Evolutionary conservation across 2,329 filamentous ascomycete genomes (phyloP).

Genomic region (Venturia nashicola): DNA sequence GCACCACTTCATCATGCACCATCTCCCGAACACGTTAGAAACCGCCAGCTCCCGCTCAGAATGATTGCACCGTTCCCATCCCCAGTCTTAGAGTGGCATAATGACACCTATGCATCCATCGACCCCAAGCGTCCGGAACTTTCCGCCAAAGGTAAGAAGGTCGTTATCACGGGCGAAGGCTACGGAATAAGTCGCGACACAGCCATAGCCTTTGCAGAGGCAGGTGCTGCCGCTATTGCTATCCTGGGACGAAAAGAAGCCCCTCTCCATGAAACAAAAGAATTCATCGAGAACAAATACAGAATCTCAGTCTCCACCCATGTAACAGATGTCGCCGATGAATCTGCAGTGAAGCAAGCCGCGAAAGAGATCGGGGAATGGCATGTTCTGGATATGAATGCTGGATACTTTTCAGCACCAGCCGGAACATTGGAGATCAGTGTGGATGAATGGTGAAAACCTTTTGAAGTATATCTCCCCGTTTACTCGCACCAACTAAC

Average conservation of each 20-base stretch:
- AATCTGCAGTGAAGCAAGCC: conserved; percentile 1
- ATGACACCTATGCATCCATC: conserved; percentile 23
- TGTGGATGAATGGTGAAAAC: conserved; percentile 1
- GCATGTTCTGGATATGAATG: conserved; percentile 6
- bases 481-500: too few relatives aligned
- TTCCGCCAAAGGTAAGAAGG: conserved; percentile 26
- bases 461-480: background rate
- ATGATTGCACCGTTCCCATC: conserved; percentile 3
- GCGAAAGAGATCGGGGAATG: conserved; percentile 6
- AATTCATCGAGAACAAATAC: conserved; percentile 5
- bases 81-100: conserved; percentile 19
- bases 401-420: background rate
- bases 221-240: conserved; percentile 31
- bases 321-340: conserved; percentile 5
- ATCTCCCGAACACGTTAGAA: background rate
- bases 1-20: too few relatives aligned
- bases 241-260: conserved; percentile 27
- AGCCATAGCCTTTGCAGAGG: conserved; percentile 30
- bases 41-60: background rate
- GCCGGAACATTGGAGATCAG: background rate
- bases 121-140: conserved; percentile 29
- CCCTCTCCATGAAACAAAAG: conserved; percentile 4
- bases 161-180: conserved; percentile 34
- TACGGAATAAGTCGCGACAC: conserved; percentile 34
- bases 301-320: background rate